Evolutionary conservation across 2,329 filamentous ascomycete species (phyloP).

Genomic region (Thermothelomyces thermophilus): DNA sequence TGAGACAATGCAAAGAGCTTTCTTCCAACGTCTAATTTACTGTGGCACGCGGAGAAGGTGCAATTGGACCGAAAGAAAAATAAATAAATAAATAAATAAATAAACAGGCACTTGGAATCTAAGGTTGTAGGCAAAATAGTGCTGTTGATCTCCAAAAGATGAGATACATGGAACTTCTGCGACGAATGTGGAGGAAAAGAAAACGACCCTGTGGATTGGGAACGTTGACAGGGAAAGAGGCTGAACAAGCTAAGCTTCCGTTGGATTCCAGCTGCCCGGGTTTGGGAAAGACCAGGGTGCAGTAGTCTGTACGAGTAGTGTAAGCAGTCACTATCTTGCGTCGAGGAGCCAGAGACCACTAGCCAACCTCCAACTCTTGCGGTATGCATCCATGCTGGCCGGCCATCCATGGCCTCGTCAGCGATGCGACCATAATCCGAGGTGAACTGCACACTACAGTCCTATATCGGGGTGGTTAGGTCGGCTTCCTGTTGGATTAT

Average conservation of each 20-base stretch:
- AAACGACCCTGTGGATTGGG: too few relatives aligned
- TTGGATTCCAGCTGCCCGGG: not conserved
- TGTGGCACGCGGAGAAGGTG: not conserved
- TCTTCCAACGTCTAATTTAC: slow-evolving; percentile 13
- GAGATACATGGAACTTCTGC: not conserved
- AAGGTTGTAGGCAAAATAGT: not conserved
- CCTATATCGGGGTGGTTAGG: too few relatives aligned
- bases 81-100: not conserved
- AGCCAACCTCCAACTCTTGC: not conserved
- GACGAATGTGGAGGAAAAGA: too few relatives aligned
- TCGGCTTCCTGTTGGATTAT: too few relatives aligned
- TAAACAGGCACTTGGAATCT: not conserved
- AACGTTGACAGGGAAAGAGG: not conserved
- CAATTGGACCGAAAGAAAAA: not conserved
- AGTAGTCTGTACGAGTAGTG: too few relatives aligned
- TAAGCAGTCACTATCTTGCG: not conserved
- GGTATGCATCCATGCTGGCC: not conserved
- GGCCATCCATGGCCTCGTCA: slow-evolving; percentile 14
- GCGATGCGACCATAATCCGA: not conserved
- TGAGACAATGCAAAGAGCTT: slow-evolving; percentile 15
- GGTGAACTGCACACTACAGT: not conserved
- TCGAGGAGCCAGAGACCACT: too few relatives aligned
- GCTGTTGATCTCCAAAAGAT: not conserved
- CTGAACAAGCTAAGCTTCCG: not conserved
- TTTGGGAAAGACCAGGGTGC: too few relatives aligned